Conservation (phyloP, 257 asterid species). For the Fraxinus excelsior region DNA sequence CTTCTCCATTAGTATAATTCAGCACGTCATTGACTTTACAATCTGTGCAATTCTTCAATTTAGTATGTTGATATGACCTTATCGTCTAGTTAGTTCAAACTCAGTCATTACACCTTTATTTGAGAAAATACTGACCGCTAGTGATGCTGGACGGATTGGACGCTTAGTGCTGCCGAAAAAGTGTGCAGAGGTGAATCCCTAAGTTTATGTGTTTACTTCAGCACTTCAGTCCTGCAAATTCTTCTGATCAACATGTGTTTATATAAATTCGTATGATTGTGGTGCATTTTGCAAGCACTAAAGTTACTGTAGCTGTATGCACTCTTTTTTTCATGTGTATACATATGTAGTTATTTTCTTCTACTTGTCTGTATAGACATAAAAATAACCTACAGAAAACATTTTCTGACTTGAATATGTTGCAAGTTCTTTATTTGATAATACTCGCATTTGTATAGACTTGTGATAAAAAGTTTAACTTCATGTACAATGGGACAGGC, state of each 20-base stretch:
- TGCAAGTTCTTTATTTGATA: constrained; percentile 10
- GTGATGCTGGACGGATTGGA: constrained; percentile 94
- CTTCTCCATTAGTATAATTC: constrained; percentile 8
- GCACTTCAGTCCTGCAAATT: neutral
- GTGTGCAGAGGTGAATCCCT: constrained; percentile 86
- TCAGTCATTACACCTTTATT: constrained; percentile 79
- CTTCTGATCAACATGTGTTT: neutral
- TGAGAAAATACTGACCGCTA: constrained; percentile 91
- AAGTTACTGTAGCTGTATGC: constrained; percentile 21
- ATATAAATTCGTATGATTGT: constrained; percentile 1
- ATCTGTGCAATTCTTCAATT: constrained; percentile 19
- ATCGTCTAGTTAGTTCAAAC: constrained; percentile 62
- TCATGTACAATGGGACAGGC: constrained; percentile 54
- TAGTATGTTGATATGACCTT: constrained; percentile 43
- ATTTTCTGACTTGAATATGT: neutral
- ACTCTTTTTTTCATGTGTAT: constrained; percentile 6
- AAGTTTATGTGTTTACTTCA: constrained; percentile 23
- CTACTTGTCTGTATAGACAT: too few species aligned
- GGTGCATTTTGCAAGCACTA: constrained; percentile 3
- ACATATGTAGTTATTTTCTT: neutral
- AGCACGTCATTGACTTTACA: constrained; percentile 15
- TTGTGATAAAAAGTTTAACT: constrained; percentile 19
- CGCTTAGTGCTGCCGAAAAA: constrained; percentile 92
- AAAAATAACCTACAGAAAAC: neutral
- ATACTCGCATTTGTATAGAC: constrained; percentile 13